Percentiles rank a stretch among this genome's conserved stretches.
phyloP scores from a whole-genome alignment of 179 eudicot species.

The Patellifolia procumbens region DNA sequence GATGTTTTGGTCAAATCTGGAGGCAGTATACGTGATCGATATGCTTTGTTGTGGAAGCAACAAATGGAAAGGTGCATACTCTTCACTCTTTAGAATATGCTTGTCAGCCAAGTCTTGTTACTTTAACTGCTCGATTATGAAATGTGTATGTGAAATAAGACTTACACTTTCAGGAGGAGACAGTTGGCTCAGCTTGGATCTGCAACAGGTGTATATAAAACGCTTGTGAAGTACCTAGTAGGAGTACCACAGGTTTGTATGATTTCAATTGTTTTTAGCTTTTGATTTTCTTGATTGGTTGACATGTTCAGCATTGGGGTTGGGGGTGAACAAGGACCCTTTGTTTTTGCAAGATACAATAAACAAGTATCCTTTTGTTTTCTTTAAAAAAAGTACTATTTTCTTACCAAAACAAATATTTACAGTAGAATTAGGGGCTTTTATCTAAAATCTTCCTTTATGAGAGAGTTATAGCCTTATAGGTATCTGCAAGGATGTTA shows the following conservation, averaged over 20 bases:
- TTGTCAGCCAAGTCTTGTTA: slow-evolving; percentile 1
- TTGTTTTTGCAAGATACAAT: not conserved
- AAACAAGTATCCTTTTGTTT: not conserved
- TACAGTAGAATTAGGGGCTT: too few species aligned
- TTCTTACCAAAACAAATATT: too few species aligned
- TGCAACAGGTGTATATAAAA: slow-evolving; percentile 94
- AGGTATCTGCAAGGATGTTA: too few species aligned
- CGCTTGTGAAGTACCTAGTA: slow-evolving; percentile 90
- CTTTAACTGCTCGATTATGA: not conserved
- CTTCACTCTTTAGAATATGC: not conserved
- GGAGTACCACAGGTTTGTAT: slow-evolving; percentile 89
- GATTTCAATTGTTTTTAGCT: not conserved
- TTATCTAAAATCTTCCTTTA: too few species aligned
- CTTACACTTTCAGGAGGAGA: slow-evolving; percentile 62
- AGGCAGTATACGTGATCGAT: slow-evolving; percentile 82
- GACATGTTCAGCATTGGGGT: not conserved
- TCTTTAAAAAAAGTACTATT: not conserved
- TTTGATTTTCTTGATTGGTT: not conserved
- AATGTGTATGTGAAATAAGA: slow-evolving; percentile 8
- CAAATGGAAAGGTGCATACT: slow-evolving; percentile 85
- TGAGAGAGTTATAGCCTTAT: too few species aligned
- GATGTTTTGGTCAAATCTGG: slow-evolving; percentile 82
- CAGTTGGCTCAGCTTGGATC: slow-evolving; percentile 93
- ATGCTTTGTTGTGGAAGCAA: slow-evolving; percentile 90
- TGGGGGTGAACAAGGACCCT: not conserved